Evolutionary conservation across 306 rosid species (phyloP), one percentile per base, ranked within the genome.

Genomic region (Casuarina cunninghamiana): DNA sequence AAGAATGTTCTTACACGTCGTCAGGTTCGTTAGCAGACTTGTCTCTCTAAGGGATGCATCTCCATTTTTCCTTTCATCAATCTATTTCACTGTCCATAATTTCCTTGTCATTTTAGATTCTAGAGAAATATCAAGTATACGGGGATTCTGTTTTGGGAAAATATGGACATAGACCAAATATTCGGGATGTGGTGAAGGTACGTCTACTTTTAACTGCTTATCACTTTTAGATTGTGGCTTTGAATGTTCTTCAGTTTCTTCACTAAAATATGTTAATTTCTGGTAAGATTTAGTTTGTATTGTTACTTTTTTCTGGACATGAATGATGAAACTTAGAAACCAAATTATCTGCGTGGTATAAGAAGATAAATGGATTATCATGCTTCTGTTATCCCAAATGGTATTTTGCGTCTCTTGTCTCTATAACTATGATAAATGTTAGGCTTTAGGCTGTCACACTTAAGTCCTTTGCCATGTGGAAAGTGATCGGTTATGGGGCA

Each of bases 171-270:
- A 83, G 84, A 69, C 99, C 99, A 73, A 81, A 79, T 44, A 81
- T 95, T 48, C 90, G 98, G 73, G 97, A 95, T 42, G 86, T 95
- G 69, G 87, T 85, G 79, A 95, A 87, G 98, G 97, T 95, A 75
- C 37, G 91, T 26, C 63, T 65, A 44, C 54, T 49, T 9, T 79
- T 71, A 71, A 55, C 39, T 26, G 55, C 6, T 17, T 53, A 46
- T 10, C 71, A 17, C 73, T 21, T 39, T 15, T 26, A 10, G 43
- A 19, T 53, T 54, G 2, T 54, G 9, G 37, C 51, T 58, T 58
- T 58, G 65, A 32, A 58, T 26, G 19, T 39, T 44, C 16, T 66
- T 48, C 45, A 3, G 8, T 55, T 26, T 58, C 13, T 11, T 43
- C 60, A 32, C 35, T n/a, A 48, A 15, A 68, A 60, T 41, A 26